Evolutionary conservation across 1,139 yeast species (phyloP).

Genomic region (Taphrina sp.): DNA sequence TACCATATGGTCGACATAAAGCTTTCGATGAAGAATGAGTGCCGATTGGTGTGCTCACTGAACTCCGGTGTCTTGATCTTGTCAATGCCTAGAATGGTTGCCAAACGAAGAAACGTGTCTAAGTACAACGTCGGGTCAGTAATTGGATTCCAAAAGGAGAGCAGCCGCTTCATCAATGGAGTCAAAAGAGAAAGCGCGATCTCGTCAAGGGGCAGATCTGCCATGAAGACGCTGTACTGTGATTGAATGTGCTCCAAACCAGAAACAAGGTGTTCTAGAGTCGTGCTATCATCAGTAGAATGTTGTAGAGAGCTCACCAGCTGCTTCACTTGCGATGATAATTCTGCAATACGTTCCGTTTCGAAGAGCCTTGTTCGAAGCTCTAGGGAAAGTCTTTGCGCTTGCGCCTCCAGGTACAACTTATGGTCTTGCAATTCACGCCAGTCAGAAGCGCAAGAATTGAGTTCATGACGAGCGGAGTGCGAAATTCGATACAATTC

Average conservation of each 20-base stretch:
- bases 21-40: conserved; percentile 43
- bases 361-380: no score
- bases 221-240: conserved; percentile 39
- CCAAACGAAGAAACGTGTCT: conserved; percentile 42
- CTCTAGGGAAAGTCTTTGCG: no score
- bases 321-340: no score
- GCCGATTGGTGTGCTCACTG: background rate
- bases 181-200: conserved; percentile 43
- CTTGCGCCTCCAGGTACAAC: conserved; percentile 39
- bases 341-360: no score
- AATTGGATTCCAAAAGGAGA: conserved; percentile 48
- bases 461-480: conserved; percentile 41
- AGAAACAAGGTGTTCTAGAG: conserved; percentile 34
- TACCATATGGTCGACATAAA: conserved; percentile 46
- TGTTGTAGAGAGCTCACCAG: no score
- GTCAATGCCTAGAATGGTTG: conserved; percentile 38
- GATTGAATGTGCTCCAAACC: conserved; percentile 40
- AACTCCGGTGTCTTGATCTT: background rate
- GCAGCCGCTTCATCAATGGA: conserved; percentile 40
- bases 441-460: conserved; percentile 42
- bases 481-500: conserved; percentile 38
- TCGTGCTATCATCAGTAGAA: no score
- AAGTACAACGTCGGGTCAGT: conserved; percentile 42
- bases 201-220: conserved; percentile 40
- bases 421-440: conserved; percentile 39